Base-by-base conservation (phyloP, 1,139 yeast genomes). In the Kazachstania sp. region DNA sequence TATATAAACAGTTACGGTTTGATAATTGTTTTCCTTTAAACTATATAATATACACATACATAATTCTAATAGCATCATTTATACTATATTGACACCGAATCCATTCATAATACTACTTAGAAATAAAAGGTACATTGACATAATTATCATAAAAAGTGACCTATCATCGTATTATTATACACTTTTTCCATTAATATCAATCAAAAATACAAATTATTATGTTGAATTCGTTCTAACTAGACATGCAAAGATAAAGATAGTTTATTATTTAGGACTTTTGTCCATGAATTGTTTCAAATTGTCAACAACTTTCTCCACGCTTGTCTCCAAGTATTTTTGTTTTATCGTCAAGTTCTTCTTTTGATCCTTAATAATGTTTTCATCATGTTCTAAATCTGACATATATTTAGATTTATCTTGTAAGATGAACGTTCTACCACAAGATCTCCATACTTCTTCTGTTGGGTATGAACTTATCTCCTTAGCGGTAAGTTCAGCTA, bases 381-480 rank as follows among this genome's bases (percentile, higher is more conserved):
- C 77, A 55, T 85, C 88, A 18, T 65, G 61, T 31, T 69, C 61
- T 39, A 86, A 67, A 43, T 73, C 73, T 15, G 64, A 59, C 46
- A 76, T 64, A 63, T 86, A 85, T 3, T 70, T 71, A 23, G 74
- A 69, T 31, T 67, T 66, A 40, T 63, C 65, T 35, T 65, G 66
- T 37, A 59, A 44, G 9, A 83, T 67, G 61, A 83, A 84, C 52
- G 87, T 78, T 66, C 84, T 84, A 20, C 96, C 96, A 30, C 86
- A 77, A 2, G 95, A 87, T 61, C 86, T 80, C 94, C 95, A 88
- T 4, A 88, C 90, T 2, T 64, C 62, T 19, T 78, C 64, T 4
- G 57, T 60, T 12, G 60, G 61, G 19, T 66, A 64, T 46, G 78
- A 72, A 39, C 70, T 70, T 49, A 86, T 69, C 54, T 82, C 82